phyloP scores from a whole-genome alignment of 768 basidiomycete species.

The Pulveroboletus ravenelii region DNA sequence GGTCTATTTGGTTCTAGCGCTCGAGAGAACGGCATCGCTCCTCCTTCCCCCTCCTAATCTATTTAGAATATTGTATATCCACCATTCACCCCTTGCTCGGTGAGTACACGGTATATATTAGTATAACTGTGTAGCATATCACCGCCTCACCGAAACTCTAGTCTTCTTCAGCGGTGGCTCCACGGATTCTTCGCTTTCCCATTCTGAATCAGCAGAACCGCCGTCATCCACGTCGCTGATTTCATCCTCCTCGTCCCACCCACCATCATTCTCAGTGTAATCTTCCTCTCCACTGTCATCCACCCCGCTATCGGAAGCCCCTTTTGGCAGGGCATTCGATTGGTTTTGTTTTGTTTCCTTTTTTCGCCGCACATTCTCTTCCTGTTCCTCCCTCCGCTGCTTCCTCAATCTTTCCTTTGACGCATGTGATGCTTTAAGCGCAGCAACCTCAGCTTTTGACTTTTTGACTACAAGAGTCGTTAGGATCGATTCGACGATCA shows the following conservation, averaged over 20 bases:
- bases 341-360: constrained; percentile 41
- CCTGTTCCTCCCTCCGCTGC: constrained; percentile 83
- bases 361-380: constrained; percentile 84
- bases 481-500: background rate
- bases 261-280: constrained; percentile 33
- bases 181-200: constrained; percentile 44
- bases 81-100: background rate
- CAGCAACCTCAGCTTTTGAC: constrained; percentile 66
- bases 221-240: constrained; percentile 51
- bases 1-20: constrained; percentile 28
- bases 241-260: constrained; percentile 61
- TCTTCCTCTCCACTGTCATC: constrained; percentile 41
- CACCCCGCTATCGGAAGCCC: constrained; percentile 36
- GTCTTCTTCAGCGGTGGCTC: constrained; percentile 51
- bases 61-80: constrained; percentile 9
- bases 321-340: constrained; percentile 22
- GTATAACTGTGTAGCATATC: constrained; percentile 5
- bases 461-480: constrained; percentile 68
- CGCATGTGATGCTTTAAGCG: constrained; percentile 68
- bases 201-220: constrained; percentile 39
- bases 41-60: constrained; percentile 9
- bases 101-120: constrained; percentile 12
- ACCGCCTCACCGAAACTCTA: constrained; percentile 48
- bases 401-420: constrained; percentile 72
- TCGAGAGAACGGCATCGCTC: constrained; percentile 15